Base-by-base conservation (phyloP, 1,284 basidiomycete species). In the Albatrellus sp. region DNA sequence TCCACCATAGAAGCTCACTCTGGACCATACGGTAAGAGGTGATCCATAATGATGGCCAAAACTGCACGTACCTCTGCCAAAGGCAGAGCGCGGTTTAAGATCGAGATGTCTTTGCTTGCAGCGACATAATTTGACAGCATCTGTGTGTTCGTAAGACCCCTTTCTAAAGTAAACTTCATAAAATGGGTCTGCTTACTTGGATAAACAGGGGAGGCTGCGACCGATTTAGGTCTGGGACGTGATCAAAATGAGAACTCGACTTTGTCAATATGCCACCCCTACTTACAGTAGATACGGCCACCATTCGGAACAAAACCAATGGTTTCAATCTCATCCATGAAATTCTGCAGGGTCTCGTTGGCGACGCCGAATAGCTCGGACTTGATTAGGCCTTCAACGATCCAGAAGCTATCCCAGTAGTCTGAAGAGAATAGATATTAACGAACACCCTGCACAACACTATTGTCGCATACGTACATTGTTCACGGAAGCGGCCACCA, bases 251-350 rank as follows among this genome's bases (percentile, higher is more conserved):
- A 30, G 31, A 3, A 35, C 5, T n/a, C 16, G n/a, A 14, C 6
- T 11, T 12, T 9, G 29, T n/a, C 12, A 39, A n/a, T 29, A 17
- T 10, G 6, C 53, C n/a, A n/a, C n/a, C n/a, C n/a, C n/a, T n/a
- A n/a, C 71, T 50, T 54, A 80, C 81, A 87, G 53, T 89, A 88
- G 41, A 80, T 80, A 3, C 87, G 72, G 12, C 90, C 90, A 11
- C 92, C 92, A 56, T 96, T 97, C 1, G 91, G 91, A 51, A 97
- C 81, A 64, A 94, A 97, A 0, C 91, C 91, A 50, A 78, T 72
- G 34, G 61, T 61, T 32, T 85, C 76, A 42, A 96, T 66, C 57
- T 92, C 78, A 56, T 96, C 90, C 89, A 94, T 91, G 56, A 96
- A 92, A 65, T 94, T 93, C 53, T 86, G 76, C 28, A 93, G 66